Percentiles rank a stretch among this genome's conserved stretches.
These are phyloP conservation scores for Termitomyces sp. DNA, from an alignment of 768 basidiomycete species.

Conservation along the genomic window DNA sequence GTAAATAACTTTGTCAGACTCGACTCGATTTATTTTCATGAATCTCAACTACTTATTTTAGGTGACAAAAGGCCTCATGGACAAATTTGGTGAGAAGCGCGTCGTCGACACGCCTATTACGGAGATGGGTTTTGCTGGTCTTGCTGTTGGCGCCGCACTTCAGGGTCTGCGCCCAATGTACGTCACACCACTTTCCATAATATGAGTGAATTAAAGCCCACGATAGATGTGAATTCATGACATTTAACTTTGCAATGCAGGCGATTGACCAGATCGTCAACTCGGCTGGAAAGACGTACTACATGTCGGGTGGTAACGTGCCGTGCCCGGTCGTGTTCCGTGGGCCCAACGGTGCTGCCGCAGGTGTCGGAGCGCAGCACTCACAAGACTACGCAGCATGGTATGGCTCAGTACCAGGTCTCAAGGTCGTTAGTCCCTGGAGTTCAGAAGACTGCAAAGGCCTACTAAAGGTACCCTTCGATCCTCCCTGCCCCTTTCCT, in stretches of 20 bases:
- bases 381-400: slow-evolving; percentile 97
- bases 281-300: slow-evolving; percentile 99
- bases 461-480: slow-evolving; percentile 72
- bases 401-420: slow-evolving; percentile 89
- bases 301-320: slow-evolving; percentile 99
- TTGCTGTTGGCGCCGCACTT: slow-evolving; percentile 92
- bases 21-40: background rate
- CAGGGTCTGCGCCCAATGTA: slow-evolving; percentile 93
- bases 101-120: slow-evolving; percentile 97
- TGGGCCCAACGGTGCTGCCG: slow-evolving; percentile 96
- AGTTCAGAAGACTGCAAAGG: slow-evolving; percentile 99
- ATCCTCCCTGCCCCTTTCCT: background rate
- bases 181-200: slow-evolving; percentile 17
- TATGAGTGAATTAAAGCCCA: slow-evolving; percentile 8
- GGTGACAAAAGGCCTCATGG: slow-evolving; percentile 97
- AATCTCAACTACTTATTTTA: slow-evolving; percentile 24
- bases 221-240: slow-evolving; percentile 97
- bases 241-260: slow-evolving; percentile 99
- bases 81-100: slow-evolving; percentile 98
- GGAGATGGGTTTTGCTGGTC: slow-evolving; percentile 97
- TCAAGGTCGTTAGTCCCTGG: slow-evolving; percentile 98
- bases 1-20: slow-evolving; percentile 5
- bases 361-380: slow-evolving; percentile 96
- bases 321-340: slow-evolving; percentile 99
- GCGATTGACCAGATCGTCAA: slow-evolving; percentile 99